Evolutionary conservation across 345 rosid species (phyloP).

Genomic region (Capsella bursapastoris): DNA sequence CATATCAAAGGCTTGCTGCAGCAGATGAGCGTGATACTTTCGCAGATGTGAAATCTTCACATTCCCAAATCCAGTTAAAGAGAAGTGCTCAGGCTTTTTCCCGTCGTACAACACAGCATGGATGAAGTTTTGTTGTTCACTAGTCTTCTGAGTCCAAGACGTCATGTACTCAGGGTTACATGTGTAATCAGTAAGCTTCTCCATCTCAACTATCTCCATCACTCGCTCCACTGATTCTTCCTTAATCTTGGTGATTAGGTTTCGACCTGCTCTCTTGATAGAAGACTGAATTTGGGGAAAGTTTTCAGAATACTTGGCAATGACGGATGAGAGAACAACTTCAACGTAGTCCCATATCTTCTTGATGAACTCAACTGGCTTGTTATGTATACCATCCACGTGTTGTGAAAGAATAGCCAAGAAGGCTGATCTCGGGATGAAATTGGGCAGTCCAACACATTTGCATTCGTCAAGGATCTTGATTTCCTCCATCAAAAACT

Average conservation of each 20-base stretch:
- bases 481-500: slow-evolving; percentile 26
- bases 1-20: slow-evolving; percentile 36
- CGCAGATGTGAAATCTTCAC: slow-evolving; percentile 3
- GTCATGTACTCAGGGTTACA: slow-evolving; percentile 34
- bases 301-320: slow-evolving; percentile 8
- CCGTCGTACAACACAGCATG: background rate
- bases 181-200: slow-evolving; percentile 28
- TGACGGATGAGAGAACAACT: background rate
- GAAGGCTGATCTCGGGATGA: slow-evolving; percentile 8
- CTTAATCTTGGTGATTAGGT: background rate
- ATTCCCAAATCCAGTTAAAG: background rate
- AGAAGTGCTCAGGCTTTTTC: background rate
- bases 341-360: slow-evolving; percentile 11
- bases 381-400: background rate
- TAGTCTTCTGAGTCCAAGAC: background rate
- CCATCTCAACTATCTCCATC: slow-evolving; percentile 31
- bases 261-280: slow-evolving; percentile 3
- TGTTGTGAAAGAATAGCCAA: slow-evolving; percentile 6
- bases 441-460: slow-evolving; percentile 26
- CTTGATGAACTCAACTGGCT: slow-evolving; percentile 33
- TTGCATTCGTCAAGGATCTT: slow-evolving; percentile 28
- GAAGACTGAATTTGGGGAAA: slow-evolving; percentile 18
- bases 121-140: background rate
- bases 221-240: slow-evolving; percentile 19
- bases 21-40: background rate